phyloP scores from a whole-genome alignment of 345 rosid species.

The Moricandia arvensis region DNA sequence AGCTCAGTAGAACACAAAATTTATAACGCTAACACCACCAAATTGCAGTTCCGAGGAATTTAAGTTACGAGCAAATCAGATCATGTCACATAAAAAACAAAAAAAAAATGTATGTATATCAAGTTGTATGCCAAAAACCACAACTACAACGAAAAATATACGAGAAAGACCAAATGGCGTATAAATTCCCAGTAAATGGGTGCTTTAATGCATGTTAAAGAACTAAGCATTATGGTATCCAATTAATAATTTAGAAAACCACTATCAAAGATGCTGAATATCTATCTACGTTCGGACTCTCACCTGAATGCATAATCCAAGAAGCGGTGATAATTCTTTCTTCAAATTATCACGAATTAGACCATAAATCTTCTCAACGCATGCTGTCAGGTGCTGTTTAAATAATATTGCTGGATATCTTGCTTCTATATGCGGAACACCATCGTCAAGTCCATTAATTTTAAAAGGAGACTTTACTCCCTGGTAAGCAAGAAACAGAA shows the following conservation, averaged over 20 bases:
- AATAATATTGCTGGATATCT: conserved; percentile 93
- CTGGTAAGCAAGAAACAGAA: conserved; percentile 42
- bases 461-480: conserved; percentile 80
- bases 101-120: neutral
- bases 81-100: conserved; percentile 2
- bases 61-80: neutral
- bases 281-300: conserved; percentile 24
- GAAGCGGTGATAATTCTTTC: conserved; percentile 81
- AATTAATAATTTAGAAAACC: conserved; percentile 5
- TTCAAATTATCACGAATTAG: conserved; percentile 93
- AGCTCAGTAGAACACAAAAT: neutral
- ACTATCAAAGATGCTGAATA: conserved; percentile 4
- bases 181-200: neutral
- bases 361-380: conserved; percentile 98
- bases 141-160: neutral
- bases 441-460: conserved; percentile 68
- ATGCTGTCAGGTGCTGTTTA: conserved; percentile 95
- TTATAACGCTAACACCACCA: neutral
- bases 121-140: neutral
- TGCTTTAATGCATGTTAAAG: conserved; percentile 18
- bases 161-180: neutral
- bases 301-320: conserved; percentile 89
- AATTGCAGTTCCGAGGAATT: neutral
- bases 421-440: conserved; percentile 79
- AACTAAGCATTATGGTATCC: neutral